A percentile compares a stretch with the other conserved stretches of the same genome.
phyloP scores from a whole-genome alignment of 805 yeast genomes.

The Candida ascalaphidarum region DNA sequence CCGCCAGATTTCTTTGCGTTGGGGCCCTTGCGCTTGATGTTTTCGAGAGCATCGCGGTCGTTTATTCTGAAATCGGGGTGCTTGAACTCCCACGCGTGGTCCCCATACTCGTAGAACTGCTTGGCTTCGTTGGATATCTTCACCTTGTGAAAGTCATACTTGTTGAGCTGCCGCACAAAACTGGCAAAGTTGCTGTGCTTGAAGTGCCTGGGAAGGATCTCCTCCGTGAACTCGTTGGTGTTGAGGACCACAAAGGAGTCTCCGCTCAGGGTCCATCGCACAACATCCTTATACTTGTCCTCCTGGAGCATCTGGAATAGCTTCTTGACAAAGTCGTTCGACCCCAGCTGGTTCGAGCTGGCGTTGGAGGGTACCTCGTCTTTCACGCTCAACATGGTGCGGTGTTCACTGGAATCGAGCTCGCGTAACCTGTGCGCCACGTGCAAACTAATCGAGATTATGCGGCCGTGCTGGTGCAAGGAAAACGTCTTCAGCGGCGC shows the following conservation, averaged over 20 bases:
- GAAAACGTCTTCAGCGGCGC: too few relatives aligned
- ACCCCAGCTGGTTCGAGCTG: constrained; percentile 35
- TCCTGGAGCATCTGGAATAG: constrained; percentile 79
- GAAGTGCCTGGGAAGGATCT: constrained; percentile 84
- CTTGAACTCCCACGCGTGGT: constrained; percentile 88
- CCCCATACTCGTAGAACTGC: constrained; percentile 48
- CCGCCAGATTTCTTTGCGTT: constrained; percentile 33
- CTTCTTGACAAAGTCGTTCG: constrained; percentile 76
- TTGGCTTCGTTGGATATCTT: constrained; percentile 61
- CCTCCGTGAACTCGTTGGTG: constrained; percentile 83
- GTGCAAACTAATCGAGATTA: too few relatives aligned
- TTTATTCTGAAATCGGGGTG: constrained; percentile 81
- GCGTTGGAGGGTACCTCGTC: constrained; percentile 9
- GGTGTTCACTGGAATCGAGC: too few relatives aligned
- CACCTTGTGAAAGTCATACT: constrained; percentile 96
- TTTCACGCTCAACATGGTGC: background rate
- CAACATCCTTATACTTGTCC: constrained; percentile 64
- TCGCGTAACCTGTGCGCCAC: too few relatives aligned
- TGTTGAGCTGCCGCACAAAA: constrained; percentile 91
- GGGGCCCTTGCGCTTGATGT: constrained; percentile 79
- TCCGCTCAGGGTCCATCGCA: constrained; percentile 81
- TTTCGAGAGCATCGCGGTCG: constrained; percentile 72
- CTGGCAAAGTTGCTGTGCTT: constrained; percentile 93
- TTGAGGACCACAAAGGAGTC: constrained; percentile 84
- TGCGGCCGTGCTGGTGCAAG: too few relatives aligned